phyloP scores from a whole-genome alignment of 1,139 yeast genomes.

The Hansenula sp. region DNA sequence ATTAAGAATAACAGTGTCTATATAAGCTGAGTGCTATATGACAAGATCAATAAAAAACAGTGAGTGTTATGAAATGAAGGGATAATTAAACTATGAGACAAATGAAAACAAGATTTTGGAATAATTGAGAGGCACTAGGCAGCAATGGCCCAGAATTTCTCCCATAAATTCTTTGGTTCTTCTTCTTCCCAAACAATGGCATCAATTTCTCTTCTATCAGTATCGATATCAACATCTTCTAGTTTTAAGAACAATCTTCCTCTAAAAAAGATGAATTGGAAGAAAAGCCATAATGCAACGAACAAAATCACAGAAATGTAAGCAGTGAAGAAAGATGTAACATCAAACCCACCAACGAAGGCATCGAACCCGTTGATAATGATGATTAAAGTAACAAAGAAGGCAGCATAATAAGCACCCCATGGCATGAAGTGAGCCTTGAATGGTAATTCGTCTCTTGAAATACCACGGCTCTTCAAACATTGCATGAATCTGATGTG shows the following conservation, averaged over 20 bases:
- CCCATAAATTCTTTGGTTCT: conserved; percentile 48
- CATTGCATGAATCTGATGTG: conserved; percentile 66
- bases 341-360: conserved; percentile 46
- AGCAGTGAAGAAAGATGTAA: conserved; percentile 54
- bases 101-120: too few species aligned
- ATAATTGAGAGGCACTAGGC: conserved; percentile 24
- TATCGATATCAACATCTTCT: conserved; percentile 59
- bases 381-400: conserved; percentile 45
- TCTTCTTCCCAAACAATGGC: conserved; percentile 52
- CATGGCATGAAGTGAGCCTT: conserved; percentile 64
- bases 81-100: too few species aligned
- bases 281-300: conserved; percentile 43
- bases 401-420: conserved; percentile 55
- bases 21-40: background rate
- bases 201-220: conserved; percentile 59
- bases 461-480: conserved; percentile 52
- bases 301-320: conserved; percentile 55
- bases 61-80: too few species aligned
- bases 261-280: conserved; percentile 47
- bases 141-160: conserved; percentile 45
- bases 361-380: conserved; percentile 62
- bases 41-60: background rate
- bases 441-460: conserved; percentile 64
- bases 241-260: conserved; percentile 37
- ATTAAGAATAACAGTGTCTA: background rate